phyloP scores from a whole-genome alignment of 768 basidiomycete species.

The Lactarius trivialis region DNA sequence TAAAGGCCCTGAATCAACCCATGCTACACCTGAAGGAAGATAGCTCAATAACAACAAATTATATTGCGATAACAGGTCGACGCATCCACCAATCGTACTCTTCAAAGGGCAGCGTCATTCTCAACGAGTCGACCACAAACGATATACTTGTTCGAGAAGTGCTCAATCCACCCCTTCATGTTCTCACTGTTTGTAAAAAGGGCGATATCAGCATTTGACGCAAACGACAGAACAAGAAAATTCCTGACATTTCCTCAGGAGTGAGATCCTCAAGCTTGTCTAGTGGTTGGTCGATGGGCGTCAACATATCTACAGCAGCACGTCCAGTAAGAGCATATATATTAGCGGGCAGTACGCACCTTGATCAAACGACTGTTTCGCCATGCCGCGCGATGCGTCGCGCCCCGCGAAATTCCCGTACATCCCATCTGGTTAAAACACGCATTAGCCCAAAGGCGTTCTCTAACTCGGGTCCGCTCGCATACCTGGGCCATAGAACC shows the following conservation, averaged over 20 bases:
- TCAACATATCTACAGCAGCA: constrained; percentile 81
- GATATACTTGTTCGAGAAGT: constrained; percentile 90
- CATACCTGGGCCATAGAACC: constrained; percentile 94
- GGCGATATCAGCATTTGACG: background rate
- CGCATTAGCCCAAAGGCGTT: too few relatives aligned
- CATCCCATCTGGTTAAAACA: constrained; percentile 84
- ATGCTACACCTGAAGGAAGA: background rate
- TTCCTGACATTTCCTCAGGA: constrained; percentile 72
- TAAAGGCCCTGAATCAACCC: too few relatives aligned
- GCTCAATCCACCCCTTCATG: constrained; percentile 93
- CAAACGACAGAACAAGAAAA: background rate
- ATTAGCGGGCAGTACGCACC: constrained; percentile 43
- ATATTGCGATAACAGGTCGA: background rate
- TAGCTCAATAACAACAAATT: background rate
- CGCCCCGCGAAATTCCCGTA: constrained; percentile 97
- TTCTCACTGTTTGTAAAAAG: constrained; percentile 56
- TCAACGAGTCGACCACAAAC: constrained; percentile 84
- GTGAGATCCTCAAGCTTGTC: constrained; percentile 78
- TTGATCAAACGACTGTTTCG: constrained; percentile 92
- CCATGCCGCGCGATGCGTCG: constrained; percentile 95
- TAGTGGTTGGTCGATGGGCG: constrained; percentile 76
- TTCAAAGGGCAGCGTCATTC: constrained; percentile 39
- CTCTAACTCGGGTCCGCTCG: constrained; percentile 5
- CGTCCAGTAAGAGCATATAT: background rate
- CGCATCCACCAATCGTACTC: background rate